A percentile compares a stretch with the other conserved stretches of the same genome.
Evolutionary conservation across 2,329 filamentous ascomycete species (phyloP).

Genomic region (Fusarium chaquense): DNA sequence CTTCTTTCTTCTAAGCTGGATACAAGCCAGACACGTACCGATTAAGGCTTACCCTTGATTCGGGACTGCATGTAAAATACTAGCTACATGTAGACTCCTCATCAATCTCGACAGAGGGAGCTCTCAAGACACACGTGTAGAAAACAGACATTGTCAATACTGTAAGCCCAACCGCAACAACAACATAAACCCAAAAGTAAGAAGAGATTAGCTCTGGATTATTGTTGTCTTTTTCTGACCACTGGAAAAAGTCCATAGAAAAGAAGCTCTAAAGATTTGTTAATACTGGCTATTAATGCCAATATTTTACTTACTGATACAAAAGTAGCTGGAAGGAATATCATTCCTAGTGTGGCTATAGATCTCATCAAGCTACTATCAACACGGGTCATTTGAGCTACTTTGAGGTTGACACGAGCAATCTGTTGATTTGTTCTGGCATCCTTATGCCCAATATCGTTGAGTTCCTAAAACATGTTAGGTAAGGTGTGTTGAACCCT

Average conservation of each 20-base stretch:
- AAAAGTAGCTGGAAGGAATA: constrained; percentile 15
- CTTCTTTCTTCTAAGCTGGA: neutral
- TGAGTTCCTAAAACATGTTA: neutral
- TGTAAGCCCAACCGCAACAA: constrained; percentile 6
- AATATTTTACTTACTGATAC: neutral
- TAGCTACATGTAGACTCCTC: neutral
- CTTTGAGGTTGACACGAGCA: neutral
- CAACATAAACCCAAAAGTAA: constrained; percentile 5
- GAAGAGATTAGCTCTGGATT: accelerated
- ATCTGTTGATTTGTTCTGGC: constrained; percentile 6
- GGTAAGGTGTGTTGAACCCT: accelerated
- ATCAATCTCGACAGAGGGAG: neutral
- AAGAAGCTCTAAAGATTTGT: neutral
- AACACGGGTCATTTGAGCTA: neutral
- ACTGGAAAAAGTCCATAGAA: constrained; percentile 16
- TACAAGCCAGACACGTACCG: neutral
- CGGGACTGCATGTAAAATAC: neutral
- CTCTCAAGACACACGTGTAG: neutral
- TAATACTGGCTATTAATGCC: neutral
- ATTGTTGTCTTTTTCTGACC: neutral
- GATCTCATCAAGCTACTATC: constrained; percentile 15
- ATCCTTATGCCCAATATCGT: neutral
- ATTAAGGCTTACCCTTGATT: neutral
- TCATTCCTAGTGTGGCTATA: constrained; percentile 2
- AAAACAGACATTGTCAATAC: neutral